Percentiles rank a stretch among this genome's conserved stretches.
Evolutionary conservation across 371 early-diverging fungal species (phyloP).

Genomic region (Blakeslea trispora): DNA sequence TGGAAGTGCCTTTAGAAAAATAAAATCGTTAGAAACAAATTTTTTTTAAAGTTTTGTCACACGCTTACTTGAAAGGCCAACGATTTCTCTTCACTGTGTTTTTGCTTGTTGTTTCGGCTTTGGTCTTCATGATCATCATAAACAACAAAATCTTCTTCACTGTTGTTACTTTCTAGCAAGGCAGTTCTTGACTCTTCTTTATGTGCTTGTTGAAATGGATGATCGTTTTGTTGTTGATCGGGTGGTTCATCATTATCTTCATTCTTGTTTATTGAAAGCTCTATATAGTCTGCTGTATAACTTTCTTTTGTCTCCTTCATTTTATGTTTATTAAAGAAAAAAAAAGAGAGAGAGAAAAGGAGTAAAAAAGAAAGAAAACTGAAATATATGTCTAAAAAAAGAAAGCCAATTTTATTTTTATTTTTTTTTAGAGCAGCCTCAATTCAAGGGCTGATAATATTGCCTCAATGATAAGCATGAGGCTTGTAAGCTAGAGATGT

Average conservation of each 20-base stretch:
- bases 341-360: no score
- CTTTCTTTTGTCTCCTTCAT: constrained; percentile 4
- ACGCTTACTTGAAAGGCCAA: constrained; percentile 21
- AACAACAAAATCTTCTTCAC: constrained; percentile 12
- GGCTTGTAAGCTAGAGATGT: no score
- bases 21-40: background rate
- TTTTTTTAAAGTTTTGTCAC: background rate
- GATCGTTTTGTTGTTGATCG: constrained; percentile 14
- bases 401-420: no score
- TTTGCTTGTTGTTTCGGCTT: constrained; percentile 1
- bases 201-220: constrained; percentile 3
- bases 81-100: constrained; percentile 6
- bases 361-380: no score
- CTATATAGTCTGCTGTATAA: constrained; percentile 27
- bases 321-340: no score
- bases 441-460: no score
- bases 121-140: constrained; percentile 8
- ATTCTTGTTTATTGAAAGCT: constrained; percentile 22
- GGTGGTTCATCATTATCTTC: constrained; percentile 28
- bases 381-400: no score
- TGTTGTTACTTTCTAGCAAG: constrained; percentile 6
- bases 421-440: no score
- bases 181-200: constrained; percentile 9
- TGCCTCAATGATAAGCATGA: no score
- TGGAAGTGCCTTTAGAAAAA: constrained; percentile 61